Conservation (phyloP, 2,329 filamentous ascomycete genomes). For the Metarhizium sp. region DNA sequence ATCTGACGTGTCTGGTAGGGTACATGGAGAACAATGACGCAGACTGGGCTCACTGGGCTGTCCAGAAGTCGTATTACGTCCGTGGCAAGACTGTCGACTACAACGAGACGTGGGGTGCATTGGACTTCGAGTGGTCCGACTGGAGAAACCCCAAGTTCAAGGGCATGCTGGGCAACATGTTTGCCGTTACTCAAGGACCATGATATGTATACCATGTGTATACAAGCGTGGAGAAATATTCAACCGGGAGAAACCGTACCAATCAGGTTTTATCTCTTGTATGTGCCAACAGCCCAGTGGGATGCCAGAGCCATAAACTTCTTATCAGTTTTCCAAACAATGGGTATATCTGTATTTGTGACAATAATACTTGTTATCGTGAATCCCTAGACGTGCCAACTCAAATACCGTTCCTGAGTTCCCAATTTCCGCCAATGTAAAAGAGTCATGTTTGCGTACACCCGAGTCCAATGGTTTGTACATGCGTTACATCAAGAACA, state of each 20-base stretch:
- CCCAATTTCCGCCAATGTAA: background rate
- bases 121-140: slow-evolving; percentile 31
- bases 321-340: background rate
- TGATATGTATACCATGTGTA: slow-evolving; percentile 2
- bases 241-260: too few relatives aligned
- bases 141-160: slow-evolving; percentile 29
- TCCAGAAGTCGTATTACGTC: slow-evolving; percentile 51
- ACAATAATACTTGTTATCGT: background rate
- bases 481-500: background rate
- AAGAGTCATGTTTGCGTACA: background rate
- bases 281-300: too few relatives aligned
- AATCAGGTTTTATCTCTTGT: too few relatives aligned
- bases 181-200: slow-evolving; percentile 26
- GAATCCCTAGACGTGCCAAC: background rate
- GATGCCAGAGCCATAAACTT: too few relatives aligned
- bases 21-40: slow-evolving; percentile 47
- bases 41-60: slow-evolving; percentile 50
- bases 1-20: slow-evolving; percentile 40
- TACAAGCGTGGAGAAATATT: too few relatives aligned
- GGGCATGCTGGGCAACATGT: slow-evolving; percentile 27
- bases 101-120: slow-evolving; percentile 43
- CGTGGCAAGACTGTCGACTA: slow-evolving; percentile 37
- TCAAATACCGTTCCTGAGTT: background rate
- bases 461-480: background rate
- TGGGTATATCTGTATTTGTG: background rate